These are phyloP conservation scores for Millerago galiae DNA, from an alignment of 805 yeast species.

Conservation along the genomic window DNA sequence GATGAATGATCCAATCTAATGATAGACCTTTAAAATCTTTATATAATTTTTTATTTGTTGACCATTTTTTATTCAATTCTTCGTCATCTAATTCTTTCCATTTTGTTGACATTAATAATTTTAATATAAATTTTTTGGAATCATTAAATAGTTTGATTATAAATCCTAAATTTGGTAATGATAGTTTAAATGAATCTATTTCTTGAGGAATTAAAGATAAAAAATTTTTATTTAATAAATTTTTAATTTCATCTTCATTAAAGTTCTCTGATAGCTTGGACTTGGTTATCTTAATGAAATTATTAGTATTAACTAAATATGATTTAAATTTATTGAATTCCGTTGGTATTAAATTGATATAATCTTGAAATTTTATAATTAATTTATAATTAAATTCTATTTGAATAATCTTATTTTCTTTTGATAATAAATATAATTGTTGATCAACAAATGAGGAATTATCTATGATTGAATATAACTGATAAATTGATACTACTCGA, in stretches of 20 bases:
- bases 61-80: slow-evolving; percentile 39
- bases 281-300: slow-evolving; percentile 1
- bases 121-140: slow-evolving; percentile 39
- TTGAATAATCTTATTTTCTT: slow-evolving; percentile 31
- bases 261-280: slow-evolving; percentile 2
- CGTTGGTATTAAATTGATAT: slow-evolving; percentile 2
- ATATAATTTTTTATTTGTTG: slow-evolving; percentile 35
- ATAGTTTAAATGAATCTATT: slow-evolving; percentile 32
- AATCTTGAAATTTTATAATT: slow-evolving; percentile 25
- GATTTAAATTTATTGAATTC: too few species aligned
- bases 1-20: slow-evolving; percentile 44
- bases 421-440: slow-evolving; percentile 31
- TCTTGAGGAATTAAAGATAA: slow-evolving; percentile 38
- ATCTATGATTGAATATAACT: slow-evolving; percentile 41
- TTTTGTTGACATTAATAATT: slow-evolving; percentile 29
- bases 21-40: slow-evolving; percentile 46
- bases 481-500: slow-evolving; percentile 20
- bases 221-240: slow-evolving; percentile 35
- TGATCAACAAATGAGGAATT: slow-evolving; percentile 48
- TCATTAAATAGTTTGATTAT: slow-evolving; percentile 37
- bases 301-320: neutral
- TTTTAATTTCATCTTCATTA: slow-evolving; percentile 21
- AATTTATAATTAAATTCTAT: slow-evolving; percentile 15
- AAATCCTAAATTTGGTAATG: slow-evolving; percentile 47
- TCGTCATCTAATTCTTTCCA: slow-evolving; percentile 39